These are phyloP conservation scores for Ganoderma meredithae DNA, from an alignment of 1,284 basidiomycete genomes.

Conservation along the genomic window DNA sequence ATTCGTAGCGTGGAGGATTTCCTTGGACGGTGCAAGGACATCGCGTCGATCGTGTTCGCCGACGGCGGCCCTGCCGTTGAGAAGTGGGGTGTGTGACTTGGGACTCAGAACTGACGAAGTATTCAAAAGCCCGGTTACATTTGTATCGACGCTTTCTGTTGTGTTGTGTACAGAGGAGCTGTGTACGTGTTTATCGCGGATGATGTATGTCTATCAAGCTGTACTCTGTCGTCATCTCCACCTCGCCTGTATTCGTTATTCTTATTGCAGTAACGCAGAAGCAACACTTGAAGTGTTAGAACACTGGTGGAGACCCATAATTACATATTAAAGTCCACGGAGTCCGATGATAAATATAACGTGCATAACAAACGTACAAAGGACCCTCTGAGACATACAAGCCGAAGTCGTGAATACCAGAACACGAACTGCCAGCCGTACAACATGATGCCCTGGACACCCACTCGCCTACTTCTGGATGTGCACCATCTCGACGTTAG, in stretches of 20 bases:
- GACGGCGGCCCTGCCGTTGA: background rate
- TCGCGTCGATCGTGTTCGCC: background rate
- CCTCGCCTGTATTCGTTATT: too few species aligned
- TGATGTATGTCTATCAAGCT: too few species aligned
- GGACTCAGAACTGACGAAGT: background rate
- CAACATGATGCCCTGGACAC: background rate
- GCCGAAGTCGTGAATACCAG: background rate
- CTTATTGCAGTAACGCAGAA: too few species aligned
- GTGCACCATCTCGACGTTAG: background rate
- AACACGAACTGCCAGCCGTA: background rate
- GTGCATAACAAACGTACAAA: background rate
- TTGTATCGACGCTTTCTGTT: too few species aligned
- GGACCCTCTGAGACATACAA: too few species aligned
- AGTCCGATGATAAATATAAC: background rate
- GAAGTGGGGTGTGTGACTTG: conserved; percentile 1
- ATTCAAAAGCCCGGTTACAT: too few species aligned
- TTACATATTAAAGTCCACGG: background rate
- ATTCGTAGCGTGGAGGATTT: background rate
- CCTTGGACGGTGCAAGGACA: background rate
- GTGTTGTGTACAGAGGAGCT: background rate
- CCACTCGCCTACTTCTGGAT: background rate
- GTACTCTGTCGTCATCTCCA: too few species aligned
- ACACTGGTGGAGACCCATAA: too few species aligned
- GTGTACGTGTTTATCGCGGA: background rate
- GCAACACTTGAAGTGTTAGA: too few species aligned